Percentiles rank a stretch among this genome's conserved stretches.
phyloP scores from a whole-genome alignment of 1,139 yeast species.

The Suhomyces bokatorum region DNA sequence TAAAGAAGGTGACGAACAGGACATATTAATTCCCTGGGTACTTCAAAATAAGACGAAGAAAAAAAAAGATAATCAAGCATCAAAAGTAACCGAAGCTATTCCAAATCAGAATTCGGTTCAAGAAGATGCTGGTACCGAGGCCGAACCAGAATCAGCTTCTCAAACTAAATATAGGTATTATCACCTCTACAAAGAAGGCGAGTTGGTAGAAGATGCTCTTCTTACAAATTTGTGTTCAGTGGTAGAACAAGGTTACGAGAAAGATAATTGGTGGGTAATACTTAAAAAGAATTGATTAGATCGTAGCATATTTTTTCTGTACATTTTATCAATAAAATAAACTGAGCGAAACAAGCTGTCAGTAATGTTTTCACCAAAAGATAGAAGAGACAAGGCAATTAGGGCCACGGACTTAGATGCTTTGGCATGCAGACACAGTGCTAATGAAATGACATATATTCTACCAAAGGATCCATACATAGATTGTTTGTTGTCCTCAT shows the following conservation, averaged over 20 bases:
- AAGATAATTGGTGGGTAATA: conserved; percentile 88
- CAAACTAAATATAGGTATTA: conserved; percentile 78
- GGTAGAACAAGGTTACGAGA: conserved; percentile 79
- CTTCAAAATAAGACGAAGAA: conserved; percentile 45
- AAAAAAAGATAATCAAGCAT: conserved; percentile 16
- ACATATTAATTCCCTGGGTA: conserved; percentile 95
- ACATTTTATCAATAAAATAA: neutral
- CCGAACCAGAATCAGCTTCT: conserved; percentile 11
- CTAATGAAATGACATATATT: conserved; percentile 55
- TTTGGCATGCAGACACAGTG: conserved; percentile 66
- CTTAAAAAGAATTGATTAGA: conserved; percentile 21
- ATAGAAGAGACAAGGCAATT: conserved; percentile 50
- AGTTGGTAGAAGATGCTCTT: conserved; percentile 65
- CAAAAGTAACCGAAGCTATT: neutral
- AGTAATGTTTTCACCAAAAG: conserved; percentile 39
- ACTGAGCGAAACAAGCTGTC: neutral
- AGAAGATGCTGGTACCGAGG: conserved; percentile 5
- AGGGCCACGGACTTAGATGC: conserved; percentile 87
- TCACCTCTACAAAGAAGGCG: conserved; percentile 83
- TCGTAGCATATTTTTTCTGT: neutral
- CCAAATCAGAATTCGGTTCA: neutral
- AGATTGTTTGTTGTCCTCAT: conserved; percentile 43
- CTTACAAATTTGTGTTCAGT: conserved; percentile 66
- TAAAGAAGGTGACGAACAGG: conserved; percentile 88
- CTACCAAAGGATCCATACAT: conserved; percentile 51